Evolutionary conservation across 2,329 filamentous ascomycete species (phyloP).

Genomic region (Ophiostoma perfectum): DNA sequence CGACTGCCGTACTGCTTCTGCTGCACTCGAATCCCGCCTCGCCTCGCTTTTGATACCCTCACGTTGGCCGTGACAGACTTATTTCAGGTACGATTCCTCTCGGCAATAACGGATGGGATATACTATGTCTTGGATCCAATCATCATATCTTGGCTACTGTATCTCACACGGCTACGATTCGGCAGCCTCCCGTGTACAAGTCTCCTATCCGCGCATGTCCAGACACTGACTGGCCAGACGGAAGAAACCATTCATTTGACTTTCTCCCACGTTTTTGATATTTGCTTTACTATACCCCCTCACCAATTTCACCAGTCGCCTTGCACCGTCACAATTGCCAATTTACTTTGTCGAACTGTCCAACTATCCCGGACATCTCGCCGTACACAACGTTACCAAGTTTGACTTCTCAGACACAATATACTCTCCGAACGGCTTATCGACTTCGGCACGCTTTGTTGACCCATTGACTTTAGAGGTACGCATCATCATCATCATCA

Average conservation of each 20-base stretch:
- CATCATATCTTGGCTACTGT: neutral
- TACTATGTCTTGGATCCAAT: too few relatives aligned
- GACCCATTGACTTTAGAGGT: too few relatives aligned
- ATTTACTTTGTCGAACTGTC: neutral
- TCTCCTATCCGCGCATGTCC: neutral
- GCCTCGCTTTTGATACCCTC: conserved; percentile 5
- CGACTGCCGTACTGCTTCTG: neutral
- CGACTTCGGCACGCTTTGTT: too few relatives aligned
- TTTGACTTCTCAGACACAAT: too few relatives aligned
- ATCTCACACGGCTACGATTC: conserved; percentile 5
- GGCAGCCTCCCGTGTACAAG: neutral
- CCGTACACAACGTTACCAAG: neutral
- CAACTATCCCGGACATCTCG: neutral
- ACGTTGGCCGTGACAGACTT: neutral
- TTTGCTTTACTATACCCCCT: conserved; percentile 5
- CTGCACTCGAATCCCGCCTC: neutral
- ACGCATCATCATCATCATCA: neutral
- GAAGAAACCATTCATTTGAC: conserved; percentile 21
- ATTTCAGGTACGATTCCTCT: neutral
- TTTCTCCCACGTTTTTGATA: conserved; percentile 17
- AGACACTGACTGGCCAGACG: neutral
- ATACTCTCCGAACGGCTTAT: too few relatives aligned
- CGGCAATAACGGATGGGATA: too few relatives aligned
- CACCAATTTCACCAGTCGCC: conserved; percentile 2
- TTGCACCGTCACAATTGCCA: neutral